Percentiles rank a stretch among this genome's conserved stretches.
phyloP scores from a whole-genome alignment of 306 rosid genomes.

The Prunus mume region DNA sequence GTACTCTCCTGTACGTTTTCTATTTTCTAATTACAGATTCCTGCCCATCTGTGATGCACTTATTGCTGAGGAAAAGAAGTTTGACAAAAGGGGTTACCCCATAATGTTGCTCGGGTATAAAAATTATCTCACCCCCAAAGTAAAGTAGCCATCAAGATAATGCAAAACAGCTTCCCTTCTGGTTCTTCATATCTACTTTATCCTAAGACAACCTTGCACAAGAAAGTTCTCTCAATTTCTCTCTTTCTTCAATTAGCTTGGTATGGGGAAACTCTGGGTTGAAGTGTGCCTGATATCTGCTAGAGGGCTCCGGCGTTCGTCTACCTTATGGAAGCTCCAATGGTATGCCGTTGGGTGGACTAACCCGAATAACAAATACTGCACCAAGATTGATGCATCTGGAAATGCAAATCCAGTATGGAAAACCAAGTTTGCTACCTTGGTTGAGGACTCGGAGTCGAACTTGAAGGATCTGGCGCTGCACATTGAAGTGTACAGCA shows the following conservation, averaged over 20 bases:
- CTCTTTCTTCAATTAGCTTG: conserved; percentile 17
- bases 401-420: conserved; percentile 77
- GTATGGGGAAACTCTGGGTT: conserved; percentile 71
- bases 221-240: conserved; percentile 19
- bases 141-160: conserved; percentile 50
- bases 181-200: conserved; percentile 16
- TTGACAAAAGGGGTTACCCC: conserved; percentile 33
- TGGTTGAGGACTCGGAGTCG: conserved; percentile 47
- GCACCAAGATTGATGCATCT: conserved; percentile 73
- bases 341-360: conserved; percentile 90
- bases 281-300: conserved; percentile 81
- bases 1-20: conserved; percentile 10
- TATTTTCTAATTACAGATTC: conserved; percentile 26
- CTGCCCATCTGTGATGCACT: conserved; percentile 34
- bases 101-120: conserved; percentile 34
- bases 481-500: conserved; percentile 65
- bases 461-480: conserved; percentile 50
- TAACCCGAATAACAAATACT: conserved; percentile 68
- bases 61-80: conserved; percentile 23
- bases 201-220: conserved; percentile 20
- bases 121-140: conserved; percentile 27
- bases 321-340: conserved; percentile 71
- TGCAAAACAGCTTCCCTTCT: conserved; percentile 25
- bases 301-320: conserved; percentile 57
- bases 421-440: conserved; percentile 67